These are phyloP conservation scores for Pyrus hybrid DNA, from an alignment of 331 rosid genomes.

Conservation along the genomic window DNA sequence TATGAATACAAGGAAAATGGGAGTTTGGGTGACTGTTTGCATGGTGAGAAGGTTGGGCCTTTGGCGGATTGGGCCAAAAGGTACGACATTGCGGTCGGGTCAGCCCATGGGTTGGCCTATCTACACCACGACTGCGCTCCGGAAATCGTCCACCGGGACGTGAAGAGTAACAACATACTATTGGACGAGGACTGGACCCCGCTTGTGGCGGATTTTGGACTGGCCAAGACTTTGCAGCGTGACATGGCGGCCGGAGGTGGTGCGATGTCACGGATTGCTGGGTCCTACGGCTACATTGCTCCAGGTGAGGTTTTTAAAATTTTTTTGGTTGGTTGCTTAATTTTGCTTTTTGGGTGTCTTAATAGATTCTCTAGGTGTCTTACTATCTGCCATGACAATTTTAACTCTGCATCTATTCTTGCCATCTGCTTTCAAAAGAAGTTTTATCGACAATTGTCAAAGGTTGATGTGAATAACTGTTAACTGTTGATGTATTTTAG, in stretches of 20 bases:
- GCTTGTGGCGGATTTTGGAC: conserved; percentile 68
- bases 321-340: no score
- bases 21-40: conserved; percentile 65
- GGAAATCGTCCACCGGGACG: conserved; percentile 66
- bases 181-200: conserved; percentile 53
- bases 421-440: background rate
- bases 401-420: background rate
- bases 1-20: conserved; percentile 79
- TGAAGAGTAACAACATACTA: conserved; percentile 85
- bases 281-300: conserved; percentile 85
- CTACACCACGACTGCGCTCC: conserved; percentile 79
- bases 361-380: background rate
- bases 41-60: conserved; percentile 30
- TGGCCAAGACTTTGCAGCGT: conserved; percentile 53
- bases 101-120: conserved; percentile 66
- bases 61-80: conserved; percentile 44
- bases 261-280: conserved; percentile 62
- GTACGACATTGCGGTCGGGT: conserved; percentile 47
- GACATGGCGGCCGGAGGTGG: conserved; percentile 4
- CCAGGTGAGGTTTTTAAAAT: conserved; percentile 36
- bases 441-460: no score
- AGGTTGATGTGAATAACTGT: background rate
- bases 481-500: background rate
- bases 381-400: background rate
- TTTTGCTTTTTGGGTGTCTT: background rate